These are phyloP conservation scores for Zygosaccharomyces pseudobailii DNA, from an alignment of 1,139 yeast genomes.

Conservation along the genomic window DNA sequence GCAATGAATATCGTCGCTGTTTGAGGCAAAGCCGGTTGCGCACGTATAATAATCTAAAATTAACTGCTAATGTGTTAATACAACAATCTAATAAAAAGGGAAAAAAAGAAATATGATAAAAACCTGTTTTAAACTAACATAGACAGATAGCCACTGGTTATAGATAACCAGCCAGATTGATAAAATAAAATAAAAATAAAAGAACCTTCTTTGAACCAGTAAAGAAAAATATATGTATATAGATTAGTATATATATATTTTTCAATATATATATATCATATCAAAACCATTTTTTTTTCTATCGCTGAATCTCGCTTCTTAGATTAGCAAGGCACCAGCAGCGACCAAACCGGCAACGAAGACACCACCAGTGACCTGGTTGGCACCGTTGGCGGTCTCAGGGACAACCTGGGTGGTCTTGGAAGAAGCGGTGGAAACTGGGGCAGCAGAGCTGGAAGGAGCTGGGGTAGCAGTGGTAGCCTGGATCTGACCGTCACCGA, in stretches of 20 bases:
- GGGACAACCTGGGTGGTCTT: constrained; percentile 9
- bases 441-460: constrained; percentile 6
- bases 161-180: no score
- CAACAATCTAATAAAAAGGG: no score
- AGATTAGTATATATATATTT: no score
- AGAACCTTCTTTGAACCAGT: background rate
- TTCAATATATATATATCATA: background rate
- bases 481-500: constrained; percentile 15
- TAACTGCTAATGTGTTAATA: no score
- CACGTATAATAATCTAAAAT: no score
- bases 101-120: no score
- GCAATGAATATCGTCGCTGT: no score
- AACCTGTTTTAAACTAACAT: no score
- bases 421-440: constrained; percentile 11
- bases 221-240: background rate
- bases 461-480: constrained; percentile 12
- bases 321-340: constrained; percentile 17
- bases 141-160: no score
- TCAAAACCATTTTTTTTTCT: background rate
- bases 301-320: constrained; percentile 3
- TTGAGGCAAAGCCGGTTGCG: no score
- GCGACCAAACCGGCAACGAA: constrained; percentile 15
- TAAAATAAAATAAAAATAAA: background rate
- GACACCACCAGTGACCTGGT: constrained; percentile 15
- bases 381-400: constrained; percentile 14